phyloP scores from a whole-genome alignment of 305 asterid species.

The Withania somnifera region DNA sequence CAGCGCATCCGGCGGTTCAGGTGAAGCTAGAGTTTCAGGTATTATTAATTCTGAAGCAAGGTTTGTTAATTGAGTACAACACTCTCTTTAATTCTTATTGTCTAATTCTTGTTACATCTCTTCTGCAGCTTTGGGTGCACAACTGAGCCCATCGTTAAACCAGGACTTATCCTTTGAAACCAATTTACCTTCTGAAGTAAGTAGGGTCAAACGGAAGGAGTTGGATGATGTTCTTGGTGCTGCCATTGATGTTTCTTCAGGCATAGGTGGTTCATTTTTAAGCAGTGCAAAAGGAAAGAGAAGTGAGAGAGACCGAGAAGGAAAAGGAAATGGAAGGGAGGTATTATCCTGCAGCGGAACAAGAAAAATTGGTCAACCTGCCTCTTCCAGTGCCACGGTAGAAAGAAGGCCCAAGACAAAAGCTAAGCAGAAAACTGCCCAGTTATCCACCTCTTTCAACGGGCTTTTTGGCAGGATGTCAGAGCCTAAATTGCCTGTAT shows the following conservation, averaged over 20 bases:
- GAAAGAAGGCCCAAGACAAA: conserved; percentile 81
- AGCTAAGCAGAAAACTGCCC: conserved; percentile 74
- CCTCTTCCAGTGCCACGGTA: conserved; percentile 52
- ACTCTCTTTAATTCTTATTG: background rate
- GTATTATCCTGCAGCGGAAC: conserved; percentile 57
- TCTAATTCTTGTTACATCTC: conserved; percentile 2
- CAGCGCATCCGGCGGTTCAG: conserved; percentile 40
- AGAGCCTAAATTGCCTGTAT: conserved; percentile 38
- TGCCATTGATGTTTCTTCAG: conserved; percentile 34
- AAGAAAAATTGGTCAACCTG: conserved; percentile 50
- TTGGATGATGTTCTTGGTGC: conserved; percentile 68
- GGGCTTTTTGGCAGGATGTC: conserved; percentile 58
- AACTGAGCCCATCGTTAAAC: conserved; percentile 59
- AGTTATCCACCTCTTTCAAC: conserved; percentile 64
- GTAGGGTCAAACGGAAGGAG: conserved; percentile 59
- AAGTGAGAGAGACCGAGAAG: conserved; percentile 90
- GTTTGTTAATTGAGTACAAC: background rate
- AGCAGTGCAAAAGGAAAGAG: conserved; percentile 87
- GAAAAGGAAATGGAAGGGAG: conserved; percentile 68
- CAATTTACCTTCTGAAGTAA: conserved; percentile 43
- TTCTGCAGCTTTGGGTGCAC: conserved; percentile 49
- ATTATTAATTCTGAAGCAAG: background rate
- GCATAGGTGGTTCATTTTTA: conserved; percentile 54
- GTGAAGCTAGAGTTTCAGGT: conserved; percentile 70
- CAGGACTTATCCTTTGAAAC: conserved; percentile 47